Percentiles rank a stretch among this genome's conserved stretches.
phyloP scores from a whole-genome alignment of 1,284 basidiomycete genomes.

The Cutaneotrichosporon sp. region DNA sequence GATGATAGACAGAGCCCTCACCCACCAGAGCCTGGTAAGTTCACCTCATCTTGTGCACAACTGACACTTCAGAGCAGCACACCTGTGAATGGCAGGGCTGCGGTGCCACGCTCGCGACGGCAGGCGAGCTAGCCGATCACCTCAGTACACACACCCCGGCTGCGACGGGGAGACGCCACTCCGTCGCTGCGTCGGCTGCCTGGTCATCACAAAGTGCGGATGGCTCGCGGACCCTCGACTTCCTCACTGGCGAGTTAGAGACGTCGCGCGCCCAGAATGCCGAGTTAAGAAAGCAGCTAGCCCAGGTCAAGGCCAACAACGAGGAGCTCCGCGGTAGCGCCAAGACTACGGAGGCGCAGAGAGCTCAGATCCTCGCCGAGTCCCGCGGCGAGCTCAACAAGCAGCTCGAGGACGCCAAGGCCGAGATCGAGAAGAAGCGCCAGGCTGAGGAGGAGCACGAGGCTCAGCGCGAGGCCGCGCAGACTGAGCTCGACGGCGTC shows the following conservation, averaged over 20 bases:
- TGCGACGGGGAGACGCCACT: background rate
- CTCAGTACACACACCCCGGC: background rate
- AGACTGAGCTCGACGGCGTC: constrained; percentile 2
- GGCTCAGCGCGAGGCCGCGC: background rate
- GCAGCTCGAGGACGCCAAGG: background rate
- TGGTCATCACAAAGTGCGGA: background rate
- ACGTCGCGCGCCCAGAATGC: background rate
- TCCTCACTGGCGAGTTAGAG: background rate
- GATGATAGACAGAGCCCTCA: constrained; percentile 17
- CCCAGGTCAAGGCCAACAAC: background rate
- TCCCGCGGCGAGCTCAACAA: background rate
- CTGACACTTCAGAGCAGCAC: background rate
- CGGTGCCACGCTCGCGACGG: background rate
- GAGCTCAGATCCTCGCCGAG: background rate
- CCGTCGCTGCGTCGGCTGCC: background rate
- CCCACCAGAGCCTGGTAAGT: background rate
- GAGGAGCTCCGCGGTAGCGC: background rate
- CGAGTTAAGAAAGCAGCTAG: background rate
- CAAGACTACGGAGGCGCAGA: background rate
- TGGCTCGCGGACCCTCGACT: background rate
- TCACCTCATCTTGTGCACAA: background rate
- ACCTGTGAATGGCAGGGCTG: background rate
- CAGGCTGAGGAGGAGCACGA: constrained; percentile 1
- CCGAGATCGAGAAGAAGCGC: too few species aligned
- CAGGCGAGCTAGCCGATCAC: background rate